phyloP scores from a whole-genome alignment of 345 rosid species.

The Erodium maritimum region DNA sequence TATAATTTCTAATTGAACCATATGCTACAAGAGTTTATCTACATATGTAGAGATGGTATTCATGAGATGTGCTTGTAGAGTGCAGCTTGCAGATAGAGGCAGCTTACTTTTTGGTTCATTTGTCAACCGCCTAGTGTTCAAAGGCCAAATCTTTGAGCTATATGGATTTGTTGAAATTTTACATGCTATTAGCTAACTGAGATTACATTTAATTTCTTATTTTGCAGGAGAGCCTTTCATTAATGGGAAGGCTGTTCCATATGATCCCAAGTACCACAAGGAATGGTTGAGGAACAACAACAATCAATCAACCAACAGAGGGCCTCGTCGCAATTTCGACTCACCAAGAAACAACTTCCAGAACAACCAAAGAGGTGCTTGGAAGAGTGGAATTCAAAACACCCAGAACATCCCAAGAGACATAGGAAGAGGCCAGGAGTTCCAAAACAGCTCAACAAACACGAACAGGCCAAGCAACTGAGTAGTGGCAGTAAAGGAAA shows the following conservation, averaged over 20 bases:
- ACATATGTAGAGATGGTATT: not conserved
- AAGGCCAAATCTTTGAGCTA: not conserved
- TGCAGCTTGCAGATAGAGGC: not conserved
- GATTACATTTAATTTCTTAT: not conserved
- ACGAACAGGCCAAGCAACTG: not conserved
- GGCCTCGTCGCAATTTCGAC: not conserved
- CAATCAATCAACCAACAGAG: not conserved
- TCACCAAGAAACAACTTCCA: not conserved
- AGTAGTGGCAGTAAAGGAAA: not conserved
- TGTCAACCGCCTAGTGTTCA: not conserved
- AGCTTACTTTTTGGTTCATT: not conserved
- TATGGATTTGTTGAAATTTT: not conserved
- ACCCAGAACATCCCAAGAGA: not conserved
- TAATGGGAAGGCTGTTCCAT: constrained; percentile 1
- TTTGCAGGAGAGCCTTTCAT: constrained; percentile 1
- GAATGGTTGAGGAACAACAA: not conserved
- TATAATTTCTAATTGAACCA: not conserved
- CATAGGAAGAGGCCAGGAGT: not conserved
- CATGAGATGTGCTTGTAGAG: not conserved
- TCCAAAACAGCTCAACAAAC: not conserved
- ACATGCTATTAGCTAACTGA: not conserved
- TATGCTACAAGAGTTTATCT: not conserved
- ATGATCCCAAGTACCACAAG: constrained; percentile 2
- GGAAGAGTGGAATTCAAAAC: not conserved
- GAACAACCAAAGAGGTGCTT: not conserved